These are phyloP conservation scores for Plasmodium vinckei DNA, from an alignment of 169 alveolate species.

Conservation along the genomic window DNA sequence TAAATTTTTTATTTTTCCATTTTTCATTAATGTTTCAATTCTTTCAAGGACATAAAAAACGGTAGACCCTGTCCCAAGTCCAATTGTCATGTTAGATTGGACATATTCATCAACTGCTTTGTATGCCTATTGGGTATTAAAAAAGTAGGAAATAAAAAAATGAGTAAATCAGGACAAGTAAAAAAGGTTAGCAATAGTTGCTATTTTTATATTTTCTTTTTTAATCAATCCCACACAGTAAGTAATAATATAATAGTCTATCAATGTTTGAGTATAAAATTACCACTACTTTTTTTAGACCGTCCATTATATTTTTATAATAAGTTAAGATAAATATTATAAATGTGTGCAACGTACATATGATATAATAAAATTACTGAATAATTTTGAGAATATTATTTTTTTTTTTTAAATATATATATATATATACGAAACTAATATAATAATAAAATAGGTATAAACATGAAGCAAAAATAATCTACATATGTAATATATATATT, in stretches of 20 bases:
- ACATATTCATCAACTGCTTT: constrained; percentile 88
- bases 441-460: too few species aligned
- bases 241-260: too few species aligned
- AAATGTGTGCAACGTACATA: neutral
- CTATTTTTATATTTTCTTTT: too few species aligned
- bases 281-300: constrained; percentile 54
- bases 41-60: constrained; percentile 86
- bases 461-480: too few species aligned
- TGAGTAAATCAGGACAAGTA: neutral
- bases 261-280: neutral
- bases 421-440: too few species aligned
- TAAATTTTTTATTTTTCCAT: constrained; percentile 80
- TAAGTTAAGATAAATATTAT: neutral
- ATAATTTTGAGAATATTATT: too few species aligned
- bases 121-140: constrained; percentile 77
- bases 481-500: too few species aligned
- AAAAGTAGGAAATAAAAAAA: neutral
- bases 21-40: constrained; percentile 79
- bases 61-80: constrained; percentile 91
- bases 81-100: constrained; percentile 82
- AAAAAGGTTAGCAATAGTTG: neutral
- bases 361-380: too few species aligned
- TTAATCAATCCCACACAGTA: too few species aligned
- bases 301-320: constrained; percentile 41
- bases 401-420: too few species aligned